Conservation (phyloP, 257 asterid species). For the Primulina eburnea region DNA sequence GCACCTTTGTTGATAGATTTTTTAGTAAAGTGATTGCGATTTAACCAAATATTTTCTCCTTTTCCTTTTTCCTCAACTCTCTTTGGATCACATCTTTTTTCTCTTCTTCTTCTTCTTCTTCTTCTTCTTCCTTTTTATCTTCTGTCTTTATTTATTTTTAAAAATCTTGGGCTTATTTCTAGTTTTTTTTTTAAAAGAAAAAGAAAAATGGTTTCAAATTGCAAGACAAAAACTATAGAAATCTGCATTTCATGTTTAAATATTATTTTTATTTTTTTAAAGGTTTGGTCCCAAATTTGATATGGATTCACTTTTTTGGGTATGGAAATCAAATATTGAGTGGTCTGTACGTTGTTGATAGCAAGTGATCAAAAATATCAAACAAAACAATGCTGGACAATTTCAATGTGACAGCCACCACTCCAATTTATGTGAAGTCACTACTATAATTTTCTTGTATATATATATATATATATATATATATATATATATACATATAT, state of each 20-base stretch:
- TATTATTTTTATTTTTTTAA: too few species aligned
- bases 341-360: not conserved
- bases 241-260: not conserved
- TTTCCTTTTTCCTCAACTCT: not conserved
- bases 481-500: too few species aligned
- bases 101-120: too few species aligned
- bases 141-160: too few species aligned
- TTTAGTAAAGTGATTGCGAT: not conserved
- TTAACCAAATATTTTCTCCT: not conserved
- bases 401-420: not conserved
- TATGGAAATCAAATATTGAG: not conserved
- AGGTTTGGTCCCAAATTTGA: not conserved
- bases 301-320: not conserved
- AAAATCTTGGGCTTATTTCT: too few species aligned
- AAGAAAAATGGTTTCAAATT: too few species aligned
- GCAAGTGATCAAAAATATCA: not conserved
- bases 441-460: too few species aligned
- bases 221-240: too few species aligned
- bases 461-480: too few species aligned
- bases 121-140: too few species aligned
- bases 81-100: not conserved
- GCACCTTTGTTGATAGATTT: conserved; percentile 7
- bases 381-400: not conserved
- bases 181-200: too few species aligned
- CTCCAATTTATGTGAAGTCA: not conserved